phyloP scores from a whole-genome alignment of 2,329 filamentous ascomycete species.

The Aspergillus ochraceus region DNA sequence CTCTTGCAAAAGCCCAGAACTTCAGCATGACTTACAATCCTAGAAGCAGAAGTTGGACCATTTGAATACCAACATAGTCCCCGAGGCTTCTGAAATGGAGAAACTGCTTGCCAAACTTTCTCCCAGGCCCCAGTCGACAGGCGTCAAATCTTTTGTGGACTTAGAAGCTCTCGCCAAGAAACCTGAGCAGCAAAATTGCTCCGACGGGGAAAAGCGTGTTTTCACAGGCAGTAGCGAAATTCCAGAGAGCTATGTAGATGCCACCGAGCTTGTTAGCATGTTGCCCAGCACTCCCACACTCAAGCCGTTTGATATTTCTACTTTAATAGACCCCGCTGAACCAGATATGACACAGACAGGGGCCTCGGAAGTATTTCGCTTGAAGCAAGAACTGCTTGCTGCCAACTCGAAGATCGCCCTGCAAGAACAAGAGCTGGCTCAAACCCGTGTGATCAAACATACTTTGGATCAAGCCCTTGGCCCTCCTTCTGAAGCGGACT shows the following conservation, averaged over 20 bases:
- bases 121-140: conserved; percentile 31
- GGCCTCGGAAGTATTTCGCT: conserved; percentile 53
- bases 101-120: conserved; percentile 52
- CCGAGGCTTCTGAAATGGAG: conserved; percentile 58
- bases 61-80: conserved; percentile 26
- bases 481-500: conserved; percentile 54
- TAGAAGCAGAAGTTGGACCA: conserved; percentile 51
- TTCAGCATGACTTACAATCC: conserved; percentile 32
- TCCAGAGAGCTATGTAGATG: conserved; percentile 15
- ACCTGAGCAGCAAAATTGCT: conserved; percentile 66
- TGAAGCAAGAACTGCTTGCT: conserved; percentile 58
- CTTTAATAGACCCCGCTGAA: conserved; percentile 11
- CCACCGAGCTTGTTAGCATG: conserved; percentile 21
- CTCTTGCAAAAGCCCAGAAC: conserved; percentile 6
- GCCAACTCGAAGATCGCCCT: conserved; percentile 59
- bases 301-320: conserved; percentile 12
- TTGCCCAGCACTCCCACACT: conserved; percentile 18
- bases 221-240: conserved; percentile 29
- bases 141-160: conserved; percentile 15
- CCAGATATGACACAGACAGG: conserved; percentile 29
- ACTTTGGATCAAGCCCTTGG: conserved; percentile 61
- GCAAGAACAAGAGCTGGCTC: conserved; percentile 62
- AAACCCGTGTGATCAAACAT: conserved; percentile 60
- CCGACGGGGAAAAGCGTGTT: conserved; percentile 60
- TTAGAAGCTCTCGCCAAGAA: conserved; percentile 64